Conservation (phyloP, 805 yeast genomes). For the Teunomyces barrocoloradensis region DNA sequence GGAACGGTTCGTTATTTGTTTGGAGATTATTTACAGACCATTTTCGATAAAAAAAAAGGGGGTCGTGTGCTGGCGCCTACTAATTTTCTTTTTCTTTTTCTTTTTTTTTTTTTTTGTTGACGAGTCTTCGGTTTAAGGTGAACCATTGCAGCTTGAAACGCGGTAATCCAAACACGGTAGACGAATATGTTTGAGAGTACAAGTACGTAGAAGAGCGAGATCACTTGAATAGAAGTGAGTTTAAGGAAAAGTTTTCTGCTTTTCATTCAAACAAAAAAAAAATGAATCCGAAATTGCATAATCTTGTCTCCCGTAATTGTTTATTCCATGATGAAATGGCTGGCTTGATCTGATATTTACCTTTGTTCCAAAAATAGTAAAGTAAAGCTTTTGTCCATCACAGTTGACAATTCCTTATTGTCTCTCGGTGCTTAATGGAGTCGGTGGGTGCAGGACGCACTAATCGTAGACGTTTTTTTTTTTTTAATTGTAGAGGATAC, state of each 20-base stretch:
- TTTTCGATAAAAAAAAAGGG: constrained; percentile 1
- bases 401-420: neutral
- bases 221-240: neutral
- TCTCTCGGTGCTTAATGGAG: neutral
- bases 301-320: no score
- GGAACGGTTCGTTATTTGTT: neutral
- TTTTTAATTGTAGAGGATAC: neutral
- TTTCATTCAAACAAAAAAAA: neutral
- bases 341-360: neutral
- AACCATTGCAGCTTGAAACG: neutral
- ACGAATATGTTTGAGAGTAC: neutral
- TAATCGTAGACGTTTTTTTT: neutral
- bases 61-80: constrained; percentile 3
- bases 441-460: neutral
- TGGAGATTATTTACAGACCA: neutral
- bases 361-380: neutral
- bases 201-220: neutral
- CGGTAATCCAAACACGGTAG: neutral
- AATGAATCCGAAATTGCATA: no score
- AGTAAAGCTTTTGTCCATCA: neutral
- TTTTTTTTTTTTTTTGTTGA: neutral
- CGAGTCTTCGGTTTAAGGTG: neutral
- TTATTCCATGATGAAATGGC: neutral
- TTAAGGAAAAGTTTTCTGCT: neutral
- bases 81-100: neutral